Conservation (phyloP, 1,284 basidiomycete species). For the Anthracocystis walkeri region DNA sequence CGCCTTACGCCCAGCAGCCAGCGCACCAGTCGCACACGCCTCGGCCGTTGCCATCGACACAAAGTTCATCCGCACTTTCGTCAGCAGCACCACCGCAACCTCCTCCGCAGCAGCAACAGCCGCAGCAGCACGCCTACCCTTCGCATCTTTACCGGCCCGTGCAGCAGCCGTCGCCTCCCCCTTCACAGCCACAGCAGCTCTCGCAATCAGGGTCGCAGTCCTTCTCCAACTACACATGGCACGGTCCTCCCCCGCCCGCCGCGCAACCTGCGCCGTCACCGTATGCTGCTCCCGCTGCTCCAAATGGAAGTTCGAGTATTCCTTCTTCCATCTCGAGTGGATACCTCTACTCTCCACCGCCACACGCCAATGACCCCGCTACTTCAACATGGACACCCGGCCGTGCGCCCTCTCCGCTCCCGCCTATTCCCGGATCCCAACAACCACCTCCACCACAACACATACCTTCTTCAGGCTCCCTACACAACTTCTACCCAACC, state of each 20-base stretch:
- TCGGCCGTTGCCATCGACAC: conserved; percentile 43
- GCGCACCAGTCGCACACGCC: conserved; percentile 19
- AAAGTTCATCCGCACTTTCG: conserved; percentile 19
- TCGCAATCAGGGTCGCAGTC: conserved; percentile 17
- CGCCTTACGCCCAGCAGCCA: conserved; percentile 36
- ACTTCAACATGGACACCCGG: conserved; percentile 17
- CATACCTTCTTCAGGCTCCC: neutral
- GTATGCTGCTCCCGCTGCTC: conserved; percentile 14
- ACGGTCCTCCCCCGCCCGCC: conserved; percentile 18
- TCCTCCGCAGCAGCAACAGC: conserved; percentile 6
- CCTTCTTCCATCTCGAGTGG: conserved; percentile 30
- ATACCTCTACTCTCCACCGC: conserved; percentile 33
- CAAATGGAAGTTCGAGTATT: conserved; percentile 11
- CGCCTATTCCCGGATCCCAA: conserved; percentile 24
- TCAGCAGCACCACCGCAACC: conserved; percentile 16
- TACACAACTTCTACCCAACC: conserved; percentile 20
- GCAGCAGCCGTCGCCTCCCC: conserved; percentile 38
- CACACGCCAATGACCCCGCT: neutral
- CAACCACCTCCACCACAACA: conserved; percentile 20
- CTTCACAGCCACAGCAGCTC: conserved; percentile 27
- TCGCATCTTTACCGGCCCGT: conserved; percentile 37
- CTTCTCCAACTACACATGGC: conserved; percentile 30
- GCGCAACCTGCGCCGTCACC: conserved; percentile 15
- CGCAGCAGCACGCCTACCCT: conserved; percentile 19
- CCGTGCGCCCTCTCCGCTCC: conserved; percentile 32